Evolutionary conservation across 805 yeast genomes (phyloP), one percentile per base, ranked within the genome.

Genomic region (Yarrowia osloensis): DNA sequence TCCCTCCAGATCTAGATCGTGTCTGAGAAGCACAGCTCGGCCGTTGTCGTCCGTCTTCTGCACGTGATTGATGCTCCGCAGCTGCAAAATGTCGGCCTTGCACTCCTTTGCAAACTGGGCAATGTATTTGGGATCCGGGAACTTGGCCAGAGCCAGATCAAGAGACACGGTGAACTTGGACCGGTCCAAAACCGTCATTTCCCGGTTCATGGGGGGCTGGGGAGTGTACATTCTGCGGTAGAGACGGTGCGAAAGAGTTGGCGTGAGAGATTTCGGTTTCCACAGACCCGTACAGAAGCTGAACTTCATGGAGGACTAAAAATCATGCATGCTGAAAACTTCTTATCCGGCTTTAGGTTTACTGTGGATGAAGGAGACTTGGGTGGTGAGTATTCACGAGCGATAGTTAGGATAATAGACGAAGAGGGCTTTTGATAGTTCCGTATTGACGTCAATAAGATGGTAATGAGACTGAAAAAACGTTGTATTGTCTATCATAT

Each of bases 41-140:
- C 63, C 67, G 19, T 52, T 65, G 2, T 63, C 77, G 12, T 67
- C 72, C 33, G 79, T 68, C 40, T 78, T 79, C n/a, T 88, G 86
- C 5, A 93, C 86, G 69, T 88, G 89, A 22, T 91, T 86, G 7
- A 90, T 79, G 6, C 89, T 84, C 17, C 90, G 90, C n/a, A 90
- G 73, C 69, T 85, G 84, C 31, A 94, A 77, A n/a, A 91, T 79
- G 70, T 88, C 95, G 11, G 77, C 73, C 63, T 83, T 81, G 74
- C 84, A 83, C 3, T 76, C 71, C 72, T 86, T 88, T n/a, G 87
- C 83, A 74, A 92, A 88, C 2, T 73, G 72, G 5, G 90, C 86
- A 33, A 91, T 80, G 67, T 68, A 68, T 69, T 83, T 78, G 0
- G 94, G 90, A 66, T 92, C 86, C 4, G 88, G 86, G 72, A 94